These are phyloP conservation scores for Echinochloa phyllopogon DNA, from an alignment of 176 grass and related monocot genomes.

Conservation along the genomic window DNA sequence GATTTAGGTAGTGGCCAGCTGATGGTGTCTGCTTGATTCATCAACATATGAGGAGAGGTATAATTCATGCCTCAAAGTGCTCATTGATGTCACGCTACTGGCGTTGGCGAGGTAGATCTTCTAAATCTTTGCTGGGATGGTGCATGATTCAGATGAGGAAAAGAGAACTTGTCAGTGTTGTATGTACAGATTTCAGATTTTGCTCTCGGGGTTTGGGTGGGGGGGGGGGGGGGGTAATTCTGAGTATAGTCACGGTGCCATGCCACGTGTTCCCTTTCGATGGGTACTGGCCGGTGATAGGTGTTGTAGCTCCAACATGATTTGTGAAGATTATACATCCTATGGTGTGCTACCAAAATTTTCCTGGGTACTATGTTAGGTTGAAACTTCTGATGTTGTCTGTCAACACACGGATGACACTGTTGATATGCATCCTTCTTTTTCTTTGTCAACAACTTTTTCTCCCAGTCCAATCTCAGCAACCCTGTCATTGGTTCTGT, in stretches of 20 bases:
- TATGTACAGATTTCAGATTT: conserved; percentile 70
- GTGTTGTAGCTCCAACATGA: conserved; percentile 49
- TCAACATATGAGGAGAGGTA: conserved; percentile 36
- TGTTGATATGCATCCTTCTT: conserved; percentile 30
- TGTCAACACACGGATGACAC: not conserved
- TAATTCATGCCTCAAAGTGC: conserved; percentile 41
- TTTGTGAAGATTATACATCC: conserved; percentile 36
- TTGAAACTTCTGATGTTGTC: conserved; percentile 35
- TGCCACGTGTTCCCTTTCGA: conserved; percentile 32
- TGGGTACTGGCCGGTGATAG: conserved; percentile 35
- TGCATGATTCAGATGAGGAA: conserved; percentile 24
- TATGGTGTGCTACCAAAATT: conserved; percentile 29
- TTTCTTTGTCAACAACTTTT: conserved; percentile 15
- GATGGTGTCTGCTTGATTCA: not conserved
- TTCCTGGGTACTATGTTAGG: not conserved
- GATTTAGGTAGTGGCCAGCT: conserved; percentile 51
- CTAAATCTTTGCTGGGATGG: conserved; percentile 27
- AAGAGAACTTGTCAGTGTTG: conserved; percentile 46
- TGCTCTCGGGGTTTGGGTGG: not conserved
- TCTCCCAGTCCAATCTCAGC: conserved; percentile 6
- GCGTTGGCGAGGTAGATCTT: conserved; percentile 36
- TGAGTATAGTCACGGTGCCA: conserved; percentile 36
- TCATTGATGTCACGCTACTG: conserved; percentile 18
- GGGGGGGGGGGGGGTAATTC: conserved; percentile 24
- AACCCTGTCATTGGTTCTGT: not conserved